Evolutionary conservation across 371 early-diverging fungal genomes (phyloP), one percentile per base, ranked within the genome.

Genomic region (Catenaria anguillulae): DNA sequence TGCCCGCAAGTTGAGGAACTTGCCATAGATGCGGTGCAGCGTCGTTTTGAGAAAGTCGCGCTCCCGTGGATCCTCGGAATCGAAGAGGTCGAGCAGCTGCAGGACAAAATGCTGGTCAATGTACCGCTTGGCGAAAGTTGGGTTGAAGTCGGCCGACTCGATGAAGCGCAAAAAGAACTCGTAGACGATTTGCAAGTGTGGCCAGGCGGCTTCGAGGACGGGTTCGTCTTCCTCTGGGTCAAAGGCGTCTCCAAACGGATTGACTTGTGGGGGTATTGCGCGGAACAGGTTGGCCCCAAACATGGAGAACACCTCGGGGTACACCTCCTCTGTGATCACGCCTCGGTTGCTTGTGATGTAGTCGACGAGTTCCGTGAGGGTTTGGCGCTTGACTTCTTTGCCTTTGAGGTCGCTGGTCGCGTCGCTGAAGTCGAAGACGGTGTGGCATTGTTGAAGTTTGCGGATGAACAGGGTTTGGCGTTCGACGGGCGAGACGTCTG

Each of bases 141-240:
- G 84, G 76, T 92, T 93, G 75, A 97, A 97, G 67, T 94, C 97
- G 60, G 88, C 85, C 1, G 90, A 91, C 74, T 97, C 98, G 36
- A 96, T 85, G 70, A 95, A 96, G 58, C 96, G 82, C 60, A 97
- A 75, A 71, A 97, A 94, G 70, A 95, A 90, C 68, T 92, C 93
- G 73, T 97, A 97, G 12, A 97, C 95, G 52, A 94, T 79, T 71
- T 91, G 93, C 56, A 96, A 75, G 74, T 97, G 98, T 33, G 97
- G 96, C 98, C 98, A 97, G 23, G 93, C 92, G 19, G 84, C 70
- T 71, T 97, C 98, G 48, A 93, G 74, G 2, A 90, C 87, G 3
- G 95, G 95, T 70, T 97, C 98, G 69, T 97, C 98, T 68, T 97
- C 98, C 68, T 97, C 98, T 6, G 95, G 94, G 72, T 97, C 98